Conservation (phyloP, 352 stramenopile genomes). For the Pythium aristosporum region DNA sequence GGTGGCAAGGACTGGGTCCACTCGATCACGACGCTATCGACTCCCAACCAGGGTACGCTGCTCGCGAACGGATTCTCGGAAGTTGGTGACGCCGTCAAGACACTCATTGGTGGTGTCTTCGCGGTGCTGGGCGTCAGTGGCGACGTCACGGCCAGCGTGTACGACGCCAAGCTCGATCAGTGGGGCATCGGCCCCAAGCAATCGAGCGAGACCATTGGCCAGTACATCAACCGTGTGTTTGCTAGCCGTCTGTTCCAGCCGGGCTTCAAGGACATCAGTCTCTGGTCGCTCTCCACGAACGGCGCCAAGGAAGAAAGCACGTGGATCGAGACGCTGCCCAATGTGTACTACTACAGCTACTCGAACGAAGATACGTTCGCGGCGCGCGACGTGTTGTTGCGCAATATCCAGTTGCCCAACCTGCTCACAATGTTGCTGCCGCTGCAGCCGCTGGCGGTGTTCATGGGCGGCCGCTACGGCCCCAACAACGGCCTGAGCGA, state of each 20-base stretch:
- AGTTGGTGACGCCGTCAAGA: conserved; percentile 42
- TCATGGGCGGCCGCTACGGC: conserved; percentile 42
- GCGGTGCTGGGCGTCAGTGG: conserved; percentile 31
- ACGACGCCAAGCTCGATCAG: conserved; percentile 59
- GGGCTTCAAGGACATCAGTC: conserved; percentile 40
- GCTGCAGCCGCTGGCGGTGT: conserved; percentile 37
- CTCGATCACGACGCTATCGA: conserved; percentile 64
- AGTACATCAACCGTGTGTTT: conserved; percentile 46
- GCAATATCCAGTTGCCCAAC: conserved; percentile 48
- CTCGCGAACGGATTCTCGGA: conserved; percentile 44
- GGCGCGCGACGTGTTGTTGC: conserved; percentile 35
- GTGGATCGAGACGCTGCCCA: conserved; percentile 51
- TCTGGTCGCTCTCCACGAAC: conserved; percentile 38
- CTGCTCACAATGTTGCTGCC: conserved; percentile 49
- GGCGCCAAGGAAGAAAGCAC: conserved; percentile 38
- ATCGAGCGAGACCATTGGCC: conserved; percentile 26
- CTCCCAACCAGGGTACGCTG: conserved; percentile 60
- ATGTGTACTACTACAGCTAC: conserved; percentile 62
- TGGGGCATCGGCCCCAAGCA: conserved; percentile 42
- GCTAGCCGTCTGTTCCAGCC: conserved; percentile 34
- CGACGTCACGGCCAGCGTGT: conserved; percentile 31
- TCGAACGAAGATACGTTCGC: conserved; percentile 41
- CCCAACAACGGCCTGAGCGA: conserved; percentile 34
- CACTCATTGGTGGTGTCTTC: conserved; percentile 37
- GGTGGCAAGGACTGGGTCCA: conserved; percentile 63